Base-by-base conservation (phyloP, 2,329 filamentous ascomycete species). In the Ceratocystis huliohia region DNA sequence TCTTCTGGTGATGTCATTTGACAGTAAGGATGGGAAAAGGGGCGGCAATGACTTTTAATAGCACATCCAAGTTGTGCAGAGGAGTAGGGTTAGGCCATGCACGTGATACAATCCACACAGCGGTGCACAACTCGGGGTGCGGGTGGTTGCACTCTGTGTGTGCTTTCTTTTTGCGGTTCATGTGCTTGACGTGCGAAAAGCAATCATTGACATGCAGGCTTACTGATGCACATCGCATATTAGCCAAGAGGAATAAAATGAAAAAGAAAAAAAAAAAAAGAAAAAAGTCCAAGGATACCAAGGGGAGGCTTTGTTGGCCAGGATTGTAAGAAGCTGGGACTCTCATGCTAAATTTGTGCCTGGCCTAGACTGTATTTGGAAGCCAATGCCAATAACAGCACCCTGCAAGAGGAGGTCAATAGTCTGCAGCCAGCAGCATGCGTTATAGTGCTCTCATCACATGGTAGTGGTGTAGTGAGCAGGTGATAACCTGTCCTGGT, bases 1-100 rank as follows among this genome's bases (percentile, higher is more conserved):
- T 57, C 25, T 57, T 57, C n/a, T 3, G 25, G 53, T 57, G 53
- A 57, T 57, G 53, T 57, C 53, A 57, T 57, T 17, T 53, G n/a
- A 53, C 13, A 20, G 48, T 53, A 4, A 20, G 25, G n/a, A 7
- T 13, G 20, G 8, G 20, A 57, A 57, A 57, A 25, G 53, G 53
- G 25, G 53, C 53, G n/a, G 13, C 17, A 10, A 5, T 22, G 46
- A 17, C 30, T 8, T 33, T 33, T 8, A 10, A 37, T 10, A 37
- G 33, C 33, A 33, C 30, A 33, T 20, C n/a, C 45, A 48, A 17
- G 20, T 20, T n/a, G 8, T 20, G 50, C 2, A n/a, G 22, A 57
- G 2, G 1, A 6, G 1, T 33, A 57, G 53, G 53, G 25, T 57
- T 57, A 15, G 13, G 3, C 0, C 1, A 41, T 41, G 10, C 37